Percentiles rank a stretch among this genome's conserved stretches.
Conservation (phyloP, 148 eudicot species). For the Dysphania ambrosioides region DNA sequence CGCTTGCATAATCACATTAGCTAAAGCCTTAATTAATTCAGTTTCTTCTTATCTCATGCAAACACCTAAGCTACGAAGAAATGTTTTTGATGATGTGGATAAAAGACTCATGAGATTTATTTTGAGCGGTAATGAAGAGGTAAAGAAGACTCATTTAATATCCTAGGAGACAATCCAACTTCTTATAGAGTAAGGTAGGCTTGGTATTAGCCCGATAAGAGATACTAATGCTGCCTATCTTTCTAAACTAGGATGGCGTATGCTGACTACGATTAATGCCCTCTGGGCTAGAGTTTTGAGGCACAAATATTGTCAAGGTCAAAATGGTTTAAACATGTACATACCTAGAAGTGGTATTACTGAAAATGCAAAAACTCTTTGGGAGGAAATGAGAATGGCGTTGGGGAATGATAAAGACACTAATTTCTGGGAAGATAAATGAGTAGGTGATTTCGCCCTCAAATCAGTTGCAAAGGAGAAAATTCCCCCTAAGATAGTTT, state of each 20-base stretch:
- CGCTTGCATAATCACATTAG: background rate
- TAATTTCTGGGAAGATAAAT: too few species aligned
- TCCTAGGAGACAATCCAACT: background rate
- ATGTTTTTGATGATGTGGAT: background rate
- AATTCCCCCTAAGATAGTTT: too few species aligned
- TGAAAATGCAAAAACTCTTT: too few species aligned
- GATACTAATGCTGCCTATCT: background rate
- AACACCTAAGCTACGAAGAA: background rate
- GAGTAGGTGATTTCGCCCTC: too few species aligned
- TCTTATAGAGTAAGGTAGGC: background rate
- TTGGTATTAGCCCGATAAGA: background rate
- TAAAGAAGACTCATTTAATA: background rate
- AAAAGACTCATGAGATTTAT: background rate
- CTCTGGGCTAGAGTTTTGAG: background rate
- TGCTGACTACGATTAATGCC: background rate
- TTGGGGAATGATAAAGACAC: too few species aligned
- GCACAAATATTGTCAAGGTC: background rate
- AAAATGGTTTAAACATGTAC: background rate
- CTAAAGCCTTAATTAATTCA: background rate
- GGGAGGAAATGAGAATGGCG: too few species aligned
- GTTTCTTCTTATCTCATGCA: background rate
- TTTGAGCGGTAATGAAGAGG: background rate
- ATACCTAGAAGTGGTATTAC: background rate
- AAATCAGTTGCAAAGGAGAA: too few species aligned
- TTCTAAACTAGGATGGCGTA: background rate